Conservation (phyloP, 1,284 basidiomycete species). For the Sporisorium exsertum region DNA sequence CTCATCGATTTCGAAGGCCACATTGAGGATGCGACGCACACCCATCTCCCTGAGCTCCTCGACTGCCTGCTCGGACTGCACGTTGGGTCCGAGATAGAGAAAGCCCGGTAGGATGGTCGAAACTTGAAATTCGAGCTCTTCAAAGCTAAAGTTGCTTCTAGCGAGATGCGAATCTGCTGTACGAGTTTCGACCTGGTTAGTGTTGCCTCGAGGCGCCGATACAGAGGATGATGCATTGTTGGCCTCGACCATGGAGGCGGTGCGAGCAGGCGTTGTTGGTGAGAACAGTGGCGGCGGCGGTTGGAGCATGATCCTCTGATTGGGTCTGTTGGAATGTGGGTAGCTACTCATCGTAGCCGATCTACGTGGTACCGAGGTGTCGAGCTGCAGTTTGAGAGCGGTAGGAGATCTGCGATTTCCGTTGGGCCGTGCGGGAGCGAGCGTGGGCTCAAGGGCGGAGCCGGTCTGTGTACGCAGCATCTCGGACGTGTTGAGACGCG, state of each 20-base stretch:
- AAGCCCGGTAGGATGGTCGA: conserved; percentile 83
- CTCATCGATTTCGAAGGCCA: conserved; percentile 78
- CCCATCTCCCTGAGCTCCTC: conserved; percentile 80
- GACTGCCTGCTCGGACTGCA: conserved; percentile 80
- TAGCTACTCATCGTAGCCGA: conserved; percentile 38
- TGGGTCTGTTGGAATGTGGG: conserved; percentile 19
- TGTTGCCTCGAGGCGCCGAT: background rate
- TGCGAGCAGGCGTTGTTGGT: conserved; percentile 3
- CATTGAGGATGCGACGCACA: conserved; percentile 87
- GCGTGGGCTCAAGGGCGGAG: conserved; percentile 8
- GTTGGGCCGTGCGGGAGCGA: background rate
- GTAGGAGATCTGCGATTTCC: conserved; percentile 27
- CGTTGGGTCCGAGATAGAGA: conserved; percentile 89
- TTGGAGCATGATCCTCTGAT: conserved; percentile 8
- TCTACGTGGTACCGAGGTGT: conserved; percentile 39
- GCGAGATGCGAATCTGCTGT: conserved; percentile 1
- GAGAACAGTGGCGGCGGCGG: conserved; percentile 4
- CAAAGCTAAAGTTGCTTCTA: conserved; percentile 14
- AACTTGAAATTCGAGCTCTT: conserved; percentile 43
- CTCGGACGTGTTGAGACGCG: conserved; percentile 57
- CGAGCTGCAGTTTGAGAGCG: conserved; percentile 31
- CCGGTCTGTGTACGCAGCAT: conserved; percentile 31
- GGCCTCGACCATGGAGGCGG: background rate
- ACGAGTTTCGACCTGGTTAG: background rate
- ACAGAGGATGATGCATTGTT: background rate